Conservation (phyloP, 2,329 filamentous ascomycete species). For the Endocalyx cinctus region DNA sequence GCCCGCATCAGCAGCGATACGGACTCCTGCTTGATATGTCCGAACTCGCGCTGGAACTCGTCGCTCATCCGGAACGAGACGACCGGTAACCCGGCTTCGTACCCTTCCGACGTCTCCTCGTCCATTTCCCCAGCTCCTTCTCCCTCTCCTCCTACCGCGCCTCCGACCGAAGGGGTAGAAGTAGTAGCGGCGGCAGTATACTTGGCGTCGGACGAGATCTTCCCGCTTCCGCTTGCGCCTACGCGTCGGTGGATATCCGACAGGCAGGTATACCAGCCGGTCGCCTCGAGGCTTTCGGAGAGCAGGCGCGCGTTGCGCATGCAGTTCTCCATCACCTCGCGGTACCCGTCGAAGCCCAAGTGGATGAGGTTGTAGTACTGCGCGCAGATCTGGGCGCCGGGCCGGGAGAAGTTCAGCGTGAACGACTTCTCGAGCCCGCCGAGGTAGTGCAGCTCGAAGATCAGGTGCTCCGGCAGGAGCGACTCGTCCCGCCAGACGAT, state of each 20-base stretch:
- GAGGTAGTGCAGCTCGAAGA: constrained; percentile 68
- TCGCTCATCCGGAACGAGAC: constrained; percentile 63
- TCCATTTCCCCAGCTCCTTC: too few species aligned
- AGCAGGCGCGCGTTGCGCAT: constrained; percentile 60
- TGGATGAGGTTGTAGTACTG: constrained; percentile 73
- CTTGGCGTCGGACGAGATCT: too few species aligned
- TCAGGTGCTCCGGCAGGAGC: constrained; percentile 61
- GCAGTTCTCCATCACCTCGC: constrained; percentile 61
- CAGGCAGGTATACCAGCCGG: constrained; percentile 61
- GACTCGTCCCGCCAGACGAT: constrained; percentile 63
- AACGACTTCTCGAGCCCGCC: constrained; percentile 68
- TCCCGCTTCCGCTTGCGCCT: too few species aligned
- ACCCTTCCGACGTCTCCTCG: constrained; percentile 52
- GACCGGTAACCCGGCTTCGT: constrained; percentile 62
- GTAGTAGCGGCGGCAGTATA: too few species aligned
- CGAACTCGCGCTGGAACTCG: constrained; percentile 55
- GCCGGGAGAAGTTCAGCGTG: constrained; percentile 69
- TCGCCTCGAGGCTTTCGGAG: constrained; percentile 59
- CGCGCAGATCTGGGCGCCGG: constrained; percentile 63
- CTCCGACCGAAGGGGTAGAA: too few species aligned
- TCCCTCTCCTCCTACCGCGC: too few species aligned
- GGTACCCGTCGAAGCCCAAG: constrained; percentile 62
- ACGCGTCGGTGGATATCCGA: constrained; percentile 63
- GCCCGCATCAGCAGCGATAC: constrained; percentile 59
- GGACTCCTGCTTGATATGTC: constrained; percentile 60